Base-by-base conservation (phyloP, 2,329 filamentous ascomycete species). In the Talaromyces sp. region DNA sequence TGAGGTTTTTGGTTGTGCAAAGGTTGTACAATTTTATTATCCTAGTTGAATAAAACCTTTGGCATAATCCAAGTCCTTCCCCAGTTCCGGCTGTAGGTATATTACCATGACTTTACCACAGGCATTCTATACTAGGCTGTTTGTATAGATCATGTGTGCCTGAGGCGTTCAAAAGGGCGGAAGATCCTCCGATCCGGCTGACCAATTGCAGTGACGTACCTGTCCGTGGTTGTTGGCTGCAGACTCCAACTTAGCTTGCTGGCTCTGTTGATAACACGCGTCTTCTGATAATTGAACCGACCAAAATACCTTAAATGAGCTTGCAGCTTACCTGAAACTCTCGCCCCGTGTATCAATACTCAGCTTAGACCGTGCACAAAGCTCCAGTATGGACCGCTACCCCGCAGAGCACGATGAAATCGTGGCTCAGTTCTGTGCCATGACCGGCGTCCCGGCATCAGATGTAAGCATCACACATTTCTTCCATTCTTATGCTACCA, bases 361-460 rank as follows among this genome's bases (percentile, higher is more conserved):
- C 11, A 30, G 22, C 27, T n/a, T 17, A 36, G 16, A 39, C 29
- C 30, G 5, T 32, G 27, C 32, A 16, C 16, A 13, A 44, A 59
- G 47, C 49, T 54, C 48, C 50, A 65, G 19, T 47, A 75, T 75
- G 72, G 67, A 71, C 29, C 61, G 66, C 55, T 65, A 61, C 57
- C 61, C 64, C 63, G 60, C 66, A 55, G 66, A 70, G 47, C 69
- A 74, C 52, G 74, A 78, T 66, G 71, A 75, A 60, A 57, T 75
- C 49, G 70, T 78, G 60, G 77, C 76, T 64, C 76, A 82, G 66
- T 84, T 87, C 68, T 78, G 78, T 63, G 75, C 73, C 49, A 75
- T 86, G 64, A 86, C 83, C n/a, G 77, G 80, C 19, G 76, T 77
- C 27, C 71, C 73, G 29, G 66, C 79, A 29, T 70, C 78, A 51